Conservation (phyloP, 169 alveolate species). For the Fabrea salina region DNA sequence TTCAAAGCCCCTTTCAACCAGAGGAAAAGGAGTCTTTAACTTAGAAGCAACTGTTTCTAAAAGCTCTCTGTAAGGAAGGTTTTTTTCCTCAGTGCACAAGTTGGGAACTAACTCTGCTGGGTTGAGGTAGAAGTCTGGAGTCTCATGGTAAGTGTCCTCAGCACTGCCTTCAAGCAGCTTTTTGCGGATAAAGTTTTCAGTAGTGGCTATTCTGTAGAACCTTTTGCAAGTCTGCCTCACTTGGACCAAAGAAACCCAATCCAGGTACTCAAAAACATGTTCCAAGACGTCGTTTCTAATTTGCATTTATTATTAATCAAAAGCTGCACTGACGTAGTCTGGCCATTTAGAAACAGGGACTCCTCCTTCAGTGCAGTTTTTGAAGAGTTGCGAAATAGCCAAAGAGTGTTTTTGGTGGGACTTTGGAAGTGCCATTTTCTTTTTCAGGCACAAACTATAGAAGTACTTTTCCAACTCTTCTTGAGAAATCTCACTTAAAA, state of each 20-base stretch:
- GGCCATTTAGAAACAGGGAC: constrained; percentile 9
- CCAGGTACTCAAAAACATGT: not conserved
- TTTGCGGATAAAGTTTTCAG: too few species aligned
- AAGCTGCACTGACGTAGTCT: too few species aligned
- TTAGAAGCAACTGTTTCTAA: too few species aligned
- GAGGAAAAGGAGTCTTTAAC: too few species aligned
- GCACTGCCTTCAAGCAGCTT: too few species aligned
- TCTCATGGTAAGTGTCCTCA: too few species aligned
- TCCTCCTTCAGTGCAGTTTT: not conserved
- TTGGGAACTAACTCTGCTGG: too few species aligned
- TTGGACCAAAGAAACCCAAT: not conserved
- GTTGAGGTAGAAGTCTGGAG: too few species aligned
- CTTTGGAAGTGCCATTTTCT: not conserved
- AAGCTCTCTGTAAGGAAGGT: too few species aligned
- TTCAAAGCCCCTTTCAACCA: not conserved
- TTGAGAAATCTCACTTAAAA: not conserved
- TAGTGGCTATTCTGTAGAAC: not conserved
- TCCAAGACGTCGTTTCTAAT: too few species aligned
- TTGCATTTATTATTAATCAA: too few species aligned
- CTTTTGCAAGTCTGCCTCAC: not conserved
- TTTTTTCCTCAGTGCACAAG: too few species aligned
- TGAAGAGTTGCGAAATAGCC: not conserved
- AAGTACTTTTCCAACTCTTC: constrained; percentile 30
- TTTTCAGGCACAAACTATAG: not conserved
- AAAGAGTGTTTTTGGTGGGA: not conserved